Evolutionary conservation across 768 basidiomycete genomes (phyloP).

Genomic region (Gloeophyllum trabeum): DNA sequence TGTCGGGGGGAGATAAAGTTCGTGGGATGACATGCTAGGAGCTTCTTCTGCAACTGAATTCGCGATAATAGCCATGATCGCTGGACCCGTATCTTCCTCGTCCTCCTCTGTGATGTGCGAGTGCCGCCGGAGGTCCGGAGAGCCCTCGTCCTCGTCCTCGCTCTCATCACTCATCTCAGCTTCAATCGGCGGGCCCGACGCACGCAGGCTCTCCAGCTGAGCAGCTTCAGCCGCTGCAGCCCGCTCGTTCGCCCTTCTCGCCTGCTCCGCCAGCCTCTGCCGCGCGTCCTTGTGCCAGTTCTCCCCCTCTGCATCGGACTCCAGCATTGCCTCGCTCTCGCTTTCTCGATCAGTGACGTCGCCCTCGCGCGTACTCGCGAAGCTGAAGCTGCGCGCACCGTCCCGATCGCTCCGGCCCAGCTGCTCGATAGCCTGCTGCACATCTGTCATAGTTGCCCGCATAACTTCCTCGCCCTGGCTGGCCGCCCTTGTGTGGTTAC

Average conservation of each 20-base stretch:
- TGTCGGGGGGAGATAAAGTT: background rate
- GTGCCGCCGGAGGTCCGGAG: background rate
- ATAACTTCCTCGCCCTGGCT: conserved; percentile 45
- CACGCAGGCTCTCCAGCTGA: conserved; percentile 15
- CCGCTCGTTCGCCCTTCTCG: conserved; percentile 50
- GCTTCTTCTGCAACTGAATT: background rate
- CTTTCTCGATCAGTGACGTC: conserved; percentile 29
- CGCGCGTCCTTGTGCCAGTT: conserved; percentile 59
- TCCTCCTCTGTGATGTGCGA: background rate
- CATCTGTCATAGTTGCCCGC: conserved; percentile 83
- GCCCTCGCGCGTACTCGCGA: conserved; percentile 53
- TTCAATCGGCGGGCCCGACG: conserved; percentile 51
- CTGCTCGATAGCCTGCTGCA: conserved; percentile 85
- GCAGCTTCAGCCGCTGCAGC: conserved; percentile 34
- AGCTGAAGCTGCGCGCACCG: conserved; percentile 68
- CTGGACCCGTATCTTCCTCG: background rate
- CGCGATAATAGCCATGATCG: background rate
- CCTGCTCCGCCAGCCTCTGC: conserved; percentile 59
- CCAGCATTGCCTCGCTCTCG: conserved; percentile 38
- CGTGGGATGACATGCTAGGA: no score
- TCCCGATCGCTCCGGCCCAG: conserved; percentile 45
- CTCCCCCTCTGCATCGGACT: conserved; percentile 43
- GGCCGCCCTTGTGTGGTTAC: conserved; percentile 10
- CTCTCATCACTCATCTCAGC: conserved; percentile 76
- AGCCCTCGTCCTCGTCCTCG: conserved; percentile 47